Evolutionary conservation across 2,329 filamentous ascomycete genomes (phyloP).

Genomic region (Colletotrichum musicola): DNA sequence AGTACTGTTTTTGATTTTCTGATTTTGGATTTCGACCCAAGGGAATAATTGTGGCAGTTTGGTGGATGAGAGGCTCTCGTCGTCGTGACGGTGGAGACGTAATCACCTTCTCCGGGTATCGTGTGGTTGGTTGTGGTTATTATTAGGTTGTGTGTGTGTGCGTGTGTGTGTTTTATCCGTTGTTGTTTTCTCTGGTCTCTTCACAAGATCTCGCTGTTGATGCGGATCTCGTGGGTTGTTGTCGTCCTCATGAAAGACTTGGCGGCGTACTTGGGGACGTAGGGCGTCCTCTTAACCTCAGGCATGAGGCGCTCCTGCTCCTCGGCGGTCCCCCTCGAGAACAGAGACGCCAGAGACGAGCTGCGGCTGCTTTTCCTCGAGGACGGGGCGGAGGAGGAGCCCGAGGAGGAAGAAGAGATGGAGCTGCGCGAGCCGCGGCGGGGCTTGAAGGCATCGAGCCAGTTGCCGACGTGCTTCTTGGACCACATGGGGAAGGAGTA

Average conservation of each 20-base stretch:
- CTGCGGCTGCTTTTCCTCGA: constrained; percentile 22
- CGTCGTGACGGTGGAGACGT: not conserved
- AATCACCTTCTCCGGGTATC: constrained; percentile 13
- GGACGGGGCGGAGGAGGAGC: constrained; percentile 6
- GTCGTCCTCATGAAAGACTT: constrained; percentile 57
- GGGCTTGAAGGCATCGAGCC: constrained; percentile 31
- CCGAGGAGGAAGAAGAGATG: constrained; percentile 15
- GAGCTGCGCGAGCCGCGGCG: constrained; percentile 30
- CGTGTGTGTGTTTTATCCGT: not conserved
- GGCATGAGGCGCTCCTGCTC: constrained; percentile 32
- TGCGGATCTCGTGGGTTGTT: constrained; percentile 54
- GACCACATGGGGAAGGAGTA: constrained; percentile 31
- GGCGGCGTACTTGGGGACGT: constrained; percentile 55
- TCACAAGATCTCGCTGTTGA: constrained; percentile 50
- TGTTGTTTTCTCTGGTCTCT: not conserved
- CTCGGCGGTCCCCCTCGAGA: constrained; percentile 10
- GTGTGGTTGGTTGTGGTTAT: not conserved
- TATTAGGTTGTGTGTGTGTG: not conserved
- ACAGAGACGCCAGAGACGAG: constrained; percentile 23
- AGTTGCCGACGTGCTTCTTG: constrained; percentile 35
- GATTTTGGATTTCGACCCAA: not conserved
- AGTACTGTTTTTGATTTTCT: not conserved
- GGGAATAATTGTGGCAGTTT: not conserved
- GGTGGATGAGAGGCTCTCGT: not conserved
- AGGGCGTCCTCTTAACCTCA: constrained; percentile 14